A percentile compares a stretch with the other conserved stretches of the same genome.
Conservation (phyloP, 371 early-diverging fungal species). For the Blakeslea trispora region DNA sequence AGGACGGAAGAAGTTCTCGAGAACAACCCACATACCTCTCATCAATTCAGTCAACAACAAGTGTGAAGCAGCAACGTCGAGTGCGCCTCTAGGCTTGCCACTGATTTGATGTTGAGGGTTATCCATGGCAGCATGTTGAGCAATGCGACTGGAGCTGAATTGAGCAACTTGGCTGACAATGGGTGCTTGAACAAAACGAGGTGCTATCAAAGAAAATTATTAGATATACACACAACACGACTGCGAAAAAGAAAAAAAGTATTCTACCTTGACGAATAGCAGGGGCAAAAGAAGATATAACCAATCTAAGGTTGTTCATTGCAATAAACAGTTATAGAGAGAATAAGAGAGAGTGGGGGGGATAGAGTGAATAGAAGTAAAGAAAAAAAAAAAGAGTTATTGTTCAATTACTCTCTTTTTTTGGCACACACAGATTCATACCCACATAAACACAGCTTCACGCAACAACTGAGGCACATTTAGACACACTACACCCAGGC, state of each 20-base stretch:
- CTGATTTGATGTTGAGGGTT: conserved; percentile 33
- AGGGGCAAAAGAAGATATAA: conserved; percentile 15
- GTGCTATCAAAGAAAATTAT: conserved; percentile 14
- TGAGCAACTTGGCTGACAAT: conserved; percentile 35
- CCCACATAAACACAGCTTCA: too few relatives aligned
- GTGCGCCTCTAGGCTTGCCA: conserved; percentile 44
- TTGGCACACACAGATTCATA: neutral
- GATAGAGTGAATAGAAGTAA: conserved; percentile 11
- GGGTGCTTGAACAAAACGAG: conserved; percentile 44
- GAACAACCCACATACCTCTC: conserved; percentile 90
- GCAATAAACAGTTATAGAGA: neutral
- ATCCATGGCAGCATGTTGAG: conserved; percentile 35
- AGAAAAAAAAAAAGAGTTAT: conserved; percentile 5
- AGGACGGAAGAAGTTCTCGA: conserved; percentile 93
- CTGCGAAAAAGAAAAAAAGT: neutral
- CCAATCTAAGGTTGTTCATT: conserved; percentile 29
- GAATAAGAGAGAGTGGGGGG: conserved; percentile 17
- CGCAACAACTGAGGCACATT: neutral
- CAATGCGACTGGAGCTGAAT: conserved; percentile 41
- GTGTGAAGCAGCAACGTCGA: conserved; percentile 81
- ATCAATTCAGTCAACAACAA: conserved; percentile 91
- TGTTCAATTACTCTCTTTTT: neutral
- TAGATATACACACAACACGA: conserved; percentile 6
- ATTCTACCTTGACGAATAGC: conserved; percentile 15
- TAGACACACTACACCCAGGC: neutral